These are phyloP conservation scores for Oryza officinalis DNA, from an alignment of 176 grass and related monocot genomes.

Conservation along the genomic window DNA sequence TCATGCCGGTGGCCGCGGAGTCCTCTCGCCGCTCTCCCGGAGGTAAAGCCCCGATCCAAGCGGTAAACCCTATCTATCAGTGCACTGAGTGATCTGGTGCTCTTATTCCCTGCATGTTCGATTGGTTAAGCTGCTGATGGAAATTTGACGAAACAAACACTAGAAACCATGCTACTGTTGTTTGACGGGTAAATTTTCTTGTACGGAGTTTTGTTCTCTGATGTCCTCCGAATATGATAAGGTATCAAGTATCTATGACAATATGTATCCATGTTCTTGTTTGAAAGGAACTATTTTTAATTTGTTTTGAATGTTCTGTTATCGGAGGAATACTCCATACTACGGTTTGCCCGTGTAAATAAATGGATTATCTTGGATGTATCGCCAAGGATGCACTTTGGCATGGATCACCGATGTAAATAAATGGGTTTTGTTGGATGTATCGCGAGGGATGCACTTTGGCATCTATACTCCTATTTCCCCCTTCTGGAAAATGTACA, in stretches of 20 bases:
- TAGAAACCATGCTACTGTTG: not conserved
- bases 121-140: not conserved
- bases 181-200: not conserved
- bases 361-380: not conserved
- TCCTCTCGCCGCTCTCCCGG: not conserved
- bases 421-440: not conserved
- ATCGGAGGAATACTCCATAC: not conserved
- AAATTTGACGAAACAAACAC: not conserved
- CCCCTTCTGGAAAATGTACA: not conserved
- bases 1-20: not conserved
- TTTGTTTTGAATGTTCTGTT: not conserved
- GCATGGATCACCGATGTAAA: not conserved
- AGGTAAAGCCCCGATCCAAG: slow-evolving; percentile 34
- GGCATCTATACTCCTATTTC: not conserved
- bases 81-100: not conserved
- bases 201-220: not conserved
- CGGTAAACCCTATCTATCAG: not conserved
- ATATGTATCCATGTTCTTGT: not conserved
- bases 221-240: not conserved
- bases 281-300: not conserved
- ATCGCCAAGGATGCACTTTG: not conserved
- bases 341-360: not conserved
- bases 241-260: not conserved
- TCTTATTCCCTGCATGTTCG: not conserved
- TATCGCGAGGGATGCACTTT: not conserved